A percentile compares a stretch with the other conserved stretches of the same genome.
Evolutionary conservation across 768 basidiomycete species (phyloP).

Genomic region (Lactarius hatsudake): DNA sequence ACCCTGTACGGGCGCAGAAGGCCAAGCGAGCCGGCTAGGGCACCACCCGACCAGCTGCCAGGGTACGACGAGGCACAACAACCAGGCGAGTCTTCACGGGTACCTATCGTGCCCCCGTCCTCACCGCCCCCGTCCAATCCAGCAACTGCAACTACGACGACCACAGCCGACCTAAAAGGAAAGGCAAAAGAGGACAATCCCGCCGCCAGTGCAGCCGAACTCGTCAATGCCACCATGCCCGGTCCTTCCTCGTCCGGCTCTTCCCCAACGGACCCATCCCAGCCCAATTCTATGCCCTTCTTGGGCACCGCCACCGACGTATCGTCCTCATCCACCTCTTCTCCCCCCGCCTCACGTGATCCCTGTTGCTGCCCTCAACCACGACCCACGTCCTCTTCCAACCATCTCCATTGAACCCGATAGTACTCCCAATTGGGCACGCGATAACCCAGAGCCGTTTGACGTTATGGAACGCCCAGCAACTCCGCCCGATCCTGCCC

Average conservation of each 20-base stretch:
- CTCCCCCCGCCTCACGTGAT: constrained; percentile 19
- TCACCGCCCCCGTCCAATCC: not conserved
- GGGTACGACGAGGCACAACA: constrained; percentile 14
- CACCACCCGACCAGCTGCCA: not conserved
- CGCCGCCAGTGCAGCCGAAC: not conserved
- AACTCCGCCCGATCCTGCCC: constrained; percentile 26
- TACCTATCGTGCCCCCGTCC: not conserved
- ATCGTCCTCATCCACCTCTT: constrained; percentile 4
- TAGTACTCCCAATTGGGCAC: not conserved
- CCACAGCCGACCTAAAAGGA: constrained; percentile 1
- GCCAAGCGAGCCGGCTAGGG: constrained; percentile 1
- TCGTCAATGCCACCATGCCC: not conserved
- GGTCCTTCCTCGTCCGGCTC: constrained; percentile 18
- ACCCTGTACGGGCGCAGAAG: constrained; percentile 16
- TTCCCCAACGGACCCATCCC: constrained; percentile 7
- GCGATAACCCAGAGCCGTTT: constrained; percentile 15
- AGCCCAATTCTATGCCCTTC: not conserved
- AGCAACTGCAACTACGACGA: not conserved
- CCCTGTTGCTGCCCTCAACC: constrained; percentile 24
- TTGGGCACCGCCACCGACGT: constrained; percentile 10
- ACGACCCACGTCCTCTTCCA: constrained; percentile 16
- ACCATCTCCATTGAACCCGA: constrained; percentile 3
- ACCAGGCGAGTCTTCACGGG: not conserved
- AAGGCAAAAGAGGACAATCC: constrained; percentile 13
- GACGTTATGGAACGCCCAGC: constrained; percentile 24